Conservation (phyloP, 2,329 filamentous ascomycete genomes). For the Colletotrichum higginsianum region DNA sequence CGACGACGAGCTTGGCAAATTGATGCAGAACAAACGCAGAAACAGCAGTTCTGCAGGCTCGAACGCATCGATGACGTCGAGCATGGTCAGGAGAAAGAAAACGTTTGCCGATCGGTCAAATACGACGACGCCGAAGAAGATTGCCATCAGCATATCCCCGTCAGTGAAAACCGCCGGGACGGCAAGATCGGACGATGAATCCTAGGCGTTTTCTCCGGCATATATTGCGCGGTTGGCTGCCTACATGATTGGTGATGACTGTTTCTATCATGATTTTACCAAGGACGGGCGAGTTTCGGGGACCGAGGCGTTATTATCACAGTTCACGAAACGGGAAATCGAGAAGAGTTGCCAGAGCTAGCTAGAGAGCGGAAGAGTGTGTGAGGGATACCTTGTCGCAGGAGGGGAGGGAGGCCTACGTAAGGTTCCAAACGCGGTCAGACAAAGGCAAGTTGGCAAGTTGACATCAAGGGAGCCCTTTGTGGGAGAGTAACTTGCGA, state of each 20-base stretch:
- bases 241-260: conserved; percentile 34
- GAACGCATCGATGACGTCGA: conserved; percentile 55
- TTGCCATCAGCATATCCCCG: conserved; percentile 71
- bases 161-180: conserved; percentile 58
- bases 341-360: conserved; percentile 33
- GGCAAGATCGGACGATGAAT: conserved; percentile 57
- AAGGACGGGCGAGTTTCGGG: conserved; percentile 32
- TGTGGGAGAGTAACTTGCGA: background rate
- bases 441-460: conserved; percentile 24
- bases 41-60: conserved; percentile 69
- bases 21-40: conserved; percentile 76
- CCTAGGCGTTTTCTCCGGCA: conserved; percentile 46
- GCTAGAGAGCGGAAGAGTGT: conserved; percentile 16
- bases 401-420: background rate
- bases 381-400: conserved; percentile 5
- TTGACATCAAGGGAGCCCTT: conserved; percentile 15
- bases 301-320: conserved; percentile 36
- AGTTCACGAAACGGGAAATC: conserved; percentile 39
- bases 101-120: conserved; percentile 60
- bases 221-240: conserved; percentile 15
- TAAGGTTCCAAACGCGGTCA: background rate
- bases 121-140: conserved; percentile 64
- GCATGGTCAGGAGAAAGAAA: conserved; percentile 61
- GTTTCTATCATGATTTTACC: conserved; percentile 37
- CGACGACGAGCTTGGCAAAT: conserved; percentile 90